A percentile compares a stretch with the other conserved stretches of the same genome.
Evolutionary conservation across 306 rosid species (phyloP).

Genomic region (Bauhinia variegata): DNA sequence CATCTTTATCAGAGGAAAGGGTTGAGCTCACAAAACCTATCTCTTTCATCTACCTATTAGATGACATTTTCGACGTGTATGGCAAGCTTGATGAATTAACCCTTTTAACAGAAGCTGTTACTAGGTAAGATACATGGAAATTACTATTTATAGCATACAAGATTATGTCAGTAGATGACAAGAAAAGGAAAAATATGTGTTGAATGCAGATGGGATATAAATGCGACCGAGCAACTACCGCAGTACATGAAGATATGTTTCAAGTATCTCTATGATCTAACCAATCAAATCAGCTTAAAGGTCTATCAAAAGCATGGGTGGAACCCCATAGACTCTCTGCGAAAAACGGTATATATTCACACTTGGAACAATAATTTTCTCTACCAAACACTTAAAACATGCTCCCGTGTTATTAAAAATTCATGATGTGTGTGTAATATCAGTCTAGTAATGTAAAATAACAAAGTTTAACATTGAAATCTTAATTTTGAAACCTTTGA

Average conservation of each 20-base stretch:
- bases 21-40: slow-evolving; percentile 71
- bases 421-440: too few relatives aligned
- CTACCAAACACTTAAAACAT: too few relatives aligned
- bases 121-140: slow-evolving; percentile 36
- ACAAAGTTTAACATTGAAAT: too few relatives aligned
- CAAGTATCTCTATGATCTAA: slow-evolving; percentile 47
- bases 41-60: slow-evolving; percentile 63
- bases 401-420: too few relatives aligned
- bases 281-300: slow-evolving; percentile 55
- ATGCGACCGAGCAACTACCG: slow-evolving; percentile 48
- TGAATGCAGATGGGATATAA: slow-evolving; percentile 60
- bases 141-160: not conserved
- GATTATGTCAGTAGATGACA: not conserved
- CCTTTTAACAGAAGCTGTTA: slow-evolving; percentile 59
- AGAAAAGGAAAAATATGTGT: not conserved
- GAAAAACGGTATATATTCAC: slow-evolving; percentile 35
- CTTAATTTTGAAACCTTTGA: too few relatives aligned
- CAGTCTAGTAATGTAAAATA: too few relatives aligned
- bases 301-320: slow-evolving; percentile 54
- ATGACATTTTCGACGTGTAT: slow-evolving; percentile 69
- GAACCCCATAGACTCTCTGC: slow-evolving; percentile 45
- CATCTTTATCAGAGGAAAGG: slow-evolving; percentile 54
- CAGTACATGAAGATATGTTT: slow-evolving; percentile 62
- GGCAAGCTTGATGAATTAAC: slow-evolving; percentile 63
- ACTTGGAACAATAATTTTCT: too few relatives aligned